Evolutionary conservation across 352 stramenopile genomes (phyloP), one percentile per base, ranked within the genome.

Genomic region (Elongisporangium prolatum): DNA sequence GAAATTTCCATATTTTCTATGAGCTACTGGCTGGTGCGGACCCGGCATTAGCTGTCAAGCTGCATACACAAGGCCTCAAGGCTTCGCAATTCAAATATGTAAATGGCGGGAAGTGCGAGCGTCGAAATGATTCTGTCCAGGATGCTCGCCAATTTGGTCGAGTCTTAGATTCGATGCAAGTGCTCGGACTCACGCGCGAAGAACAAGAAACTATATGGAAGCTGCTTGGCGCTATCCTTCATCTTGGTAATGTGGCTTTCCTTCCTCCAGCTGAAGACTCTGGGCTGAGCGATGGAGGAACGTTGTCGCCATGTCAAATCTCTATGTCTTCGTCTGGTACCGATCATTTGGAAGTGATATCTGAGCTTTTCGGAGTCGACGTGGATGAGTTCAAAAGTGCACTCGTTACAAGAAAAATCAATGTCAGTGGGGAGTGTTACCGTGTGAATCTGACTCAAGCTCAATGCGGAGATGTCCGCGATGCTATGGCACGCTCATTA

Each of bases 1-100:
- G 86, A 21, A 92, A 91, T 61, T 95, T 87, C 54, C 86, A 95
- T 63, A 64, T 90, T 22, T 91, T 95, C 61, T 95, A 93, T 52
- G 77, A 92, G 37, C 65, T 95, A 14, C 60, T 93, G 20, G 72
- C 72, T 25, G 76, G 76, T 64, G 78, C 74, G 57, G 64, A 77
- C 68, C 68, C 68, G 14, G 48, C 61, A 67, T 66, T 75, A 61
- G 73, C 88, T 70, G 57, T 54, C 10, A 22, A 75, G 24, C 61
- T 87, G 50, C 62, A 70, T 48, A 60, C 93, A 3, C 56, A 69
- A 8, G 59, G 69, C 7, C 51, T 85, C 0, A 52, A 68, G 16
- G 67, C 68, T 14, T 53, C 72, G 24, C 74, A 86, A 22, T 89
- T 86, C 37, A 71, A 83, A 65, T 96, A 93, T 55, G 71, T 84